phyloP scores from a whole-genome alignment of 495 filamentous ascomycete species.

The Aspergillus avenaceus region DNA sequence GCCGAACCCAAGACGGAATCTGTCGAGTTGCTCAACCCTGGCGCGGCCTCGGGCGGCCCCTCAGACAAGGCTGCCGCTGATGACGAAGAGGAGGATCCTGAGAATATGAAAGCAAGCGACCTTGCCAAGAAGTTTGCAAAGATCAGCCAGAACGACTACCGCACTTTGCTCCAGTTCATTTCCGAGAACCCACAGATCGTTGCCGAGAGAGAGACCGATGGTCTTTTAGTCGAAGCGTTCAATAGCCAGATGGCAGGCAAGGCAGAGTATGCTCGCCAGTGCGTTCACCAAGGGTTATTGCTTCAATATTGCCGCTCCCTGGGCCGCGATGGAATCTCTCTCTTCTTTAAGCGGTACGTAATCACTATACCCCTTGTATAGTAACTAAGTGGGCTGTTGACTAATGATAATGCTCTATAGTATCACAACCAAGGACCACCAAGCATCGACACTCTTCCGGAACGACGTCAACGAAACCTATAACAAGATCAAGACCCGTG shows the following conservation, averaged over 20 bases:
- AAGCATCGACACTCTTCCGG: conserved; percentile 85
- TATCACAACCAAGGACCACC: conserved; percentile 85
- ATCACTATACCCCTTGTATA: neutral
- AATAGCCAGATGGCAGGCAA: conserved; percentile 73
- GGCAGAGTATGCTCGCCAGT: conserved; percentile 75
- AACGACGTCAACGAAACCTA: conserved; percentile 92
- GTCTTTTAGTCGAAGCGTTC: conserved; percentile 85
- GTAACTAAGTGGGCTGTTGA: neutral
- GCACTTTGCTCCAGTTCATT: conserved; percentile 69
- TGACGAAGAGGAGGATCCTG: conserved; percentile 61
- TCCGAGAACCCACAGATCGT: conserved; percentile 69
- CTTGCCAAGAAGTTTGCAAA: conserved; percentile 74
- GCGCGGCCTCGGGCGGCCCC: conserved; percentile 29
- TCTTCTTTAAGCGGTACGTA: conserved; percentile 85
- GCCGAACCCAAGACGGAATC: conserved; percentile 24
- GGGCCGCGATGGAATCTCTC: conserved; percentile 77
- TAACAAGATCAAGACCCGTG: conserved; percentile 69
- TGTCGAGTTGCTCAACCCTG: conserved; percentile 82
- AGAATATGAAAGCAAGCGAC: conserved; percentile 67
- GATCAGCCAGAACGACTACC: conserved; percentile 74
- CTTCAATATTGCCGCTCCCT: conserved; percentile 92
- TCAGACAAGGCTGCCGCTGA: conserved; percentile 55
- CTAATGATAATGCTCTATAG: conserved; percentile 34
- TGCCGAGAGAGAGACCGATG: conserved; percentile 85
- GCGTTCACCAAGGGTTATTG: conserved; percentile 88